Evolutionary conservation across 169 alveolate genomes (phyloP).

Genomic region (Babesia ovis): DNA sequence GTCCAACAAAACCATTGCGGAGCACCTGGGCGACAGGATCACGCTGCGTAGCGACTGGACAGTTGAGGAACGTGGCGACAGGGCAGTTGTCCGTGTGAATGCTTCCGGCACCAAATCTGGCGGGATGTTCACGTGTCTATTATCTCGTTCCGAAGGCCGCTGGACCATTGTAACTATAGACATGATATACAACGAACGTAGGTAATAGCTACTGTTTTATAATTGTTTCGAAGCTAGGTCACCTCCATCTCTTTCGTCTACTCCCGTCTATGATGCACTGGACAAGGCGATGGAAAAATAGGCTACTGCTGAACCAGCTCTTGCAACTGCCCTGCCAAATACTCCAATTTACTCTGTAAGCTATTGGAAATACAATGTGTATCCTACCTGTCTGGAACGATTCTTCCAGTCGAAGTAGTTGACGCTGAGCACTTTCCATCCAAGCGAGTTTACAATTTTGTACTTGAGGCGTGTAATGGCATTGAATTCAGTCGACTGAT

Average conservation of each 20-base stretch:
- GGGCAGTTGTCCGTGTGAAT: constrained; percentile 9
- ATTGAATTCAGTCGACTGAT: constrained; percentile 41
- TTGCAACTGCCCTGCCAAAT: constrained; percentile 12
- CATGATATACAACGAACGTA: constrained; percentile 23
- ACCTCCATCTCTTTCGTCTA: not conserved
- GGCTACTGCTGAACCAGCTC: not conserved
- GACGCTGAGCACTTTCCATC: constrained; percentile 65
- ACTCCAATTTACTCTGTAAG: constrained; percentile 16
- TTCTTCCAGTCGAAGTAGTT: constrained; percentile 70
- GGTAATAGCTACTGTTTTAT: not conserved
- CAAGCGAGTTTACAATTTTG: constrained; percentile 53
- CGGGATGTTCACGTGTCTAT: constrained; percentile 24
- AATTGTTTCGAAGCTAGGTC: constrained; percentile 21
- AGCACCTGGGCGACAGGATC: constrained; percentile 7
- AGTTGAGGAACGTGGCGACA: constrained; percentile 15
- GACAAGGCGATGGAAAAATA: constrained; percentile 4
- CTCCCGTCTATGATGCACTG: constrained; percentile 10
- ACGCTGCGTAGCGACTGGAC: constrained; percentile 32
- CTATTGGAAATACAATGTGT: too few species aligned
- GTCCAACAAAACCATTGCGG: not conserved
- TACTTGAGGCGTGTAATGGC: constrained; percentile 55
- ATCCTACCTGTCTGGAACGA: constrained; percentile 43
- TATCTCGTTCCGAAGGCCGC: not conserved
- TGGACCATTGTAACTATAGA: constrained; percentile 24
- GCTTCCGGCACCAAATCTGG: constrained; percentile 35